Conservation (phyloP, 108 stramenopile species). For the Skeletonema marinoi region DNA sequence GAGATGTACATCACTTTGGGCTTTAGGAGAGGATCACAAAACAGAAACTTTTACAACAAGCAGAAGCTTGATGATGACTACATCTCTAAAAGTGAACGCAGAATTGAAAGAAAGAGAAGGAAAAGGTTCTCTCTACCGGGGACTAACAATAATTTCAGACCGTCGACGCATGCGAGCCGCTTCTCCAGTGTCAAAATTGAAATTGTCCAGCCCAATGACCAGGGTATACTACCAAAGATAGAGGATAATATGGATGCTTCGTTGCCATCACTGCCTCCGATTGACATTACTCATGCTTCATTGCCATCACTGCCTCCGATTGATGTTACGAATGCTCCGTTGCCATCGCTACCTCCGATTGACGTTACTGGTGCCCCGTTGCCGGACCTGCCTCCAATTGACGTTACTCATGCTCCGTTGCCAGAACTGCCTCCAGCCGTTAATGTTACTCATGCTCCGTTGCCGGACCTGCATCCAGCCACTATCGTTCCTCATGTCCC, state of each 20-base stretch:
- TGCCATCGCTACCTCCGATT: conserved; percentile 1
- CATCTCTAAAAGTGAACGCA: conserved; percentile 7
- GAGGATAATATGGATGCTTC: background rate
- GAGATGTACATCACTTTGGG: conserved; percentile 37
- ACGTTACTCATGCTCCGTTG: background rate
- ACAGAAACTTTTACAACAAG: conserved; percentile 36
- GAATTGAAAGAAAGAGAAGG: background rate
- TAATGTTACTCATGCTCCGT: background rate
- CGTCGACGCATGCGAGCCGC: conserved; percentile 2
- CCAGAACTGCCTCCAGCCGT: background rate
- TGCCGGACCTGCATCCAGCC: background rate
- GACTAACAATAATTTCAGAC: background rate
- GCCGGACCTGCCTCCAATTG: background rate
- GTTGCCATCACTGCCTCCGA: background rate
- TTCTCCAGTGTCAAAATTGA: conserved; percentile 6
- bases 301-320: background rate
- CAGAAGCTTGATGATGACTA: conserved; percentile 20
- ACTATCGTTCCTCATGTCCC: no score
- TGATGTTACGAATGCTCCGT: background rate
- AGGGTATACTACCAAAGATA: background rate
- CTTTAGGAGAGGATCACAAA: conserved; percentile 43
- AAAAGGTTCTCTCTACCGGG: background rate
- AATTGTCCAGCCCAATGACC: background rate
- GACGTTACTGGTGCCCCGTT: background rate
- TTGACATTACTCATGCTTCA: background rate